phyloP scores from a whole-genome alignment of 768 basidiomycete genomes.

The Collybiopsis confluens region DNA sequence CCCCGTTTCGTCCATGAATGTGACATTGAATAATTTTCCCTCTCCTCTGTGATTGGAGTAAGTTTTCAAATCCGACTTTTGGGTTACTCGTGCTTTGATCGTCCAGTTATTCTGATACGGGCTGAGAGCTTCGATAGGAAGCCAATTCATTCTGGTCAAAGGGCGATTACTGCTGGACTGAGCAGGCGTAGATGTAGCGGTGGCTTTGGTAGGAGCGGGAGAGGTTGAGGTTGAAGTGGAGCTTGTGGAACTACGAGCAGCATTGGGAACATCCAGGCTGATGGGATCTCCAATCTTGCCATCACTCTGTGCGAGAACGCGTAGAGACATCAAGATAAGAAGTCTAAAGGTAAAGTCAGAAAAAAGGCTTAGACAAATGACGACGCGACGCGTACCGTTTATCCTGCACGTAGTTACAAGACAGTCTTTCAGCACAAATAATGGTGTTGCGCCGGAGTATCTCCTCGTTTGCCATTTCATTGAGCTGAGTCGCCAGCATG shows the following conservation, averaged over 20 bases:
- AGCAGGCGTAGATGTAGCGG: constrained; percentile 19
- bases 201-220: constrained; percentile 23
- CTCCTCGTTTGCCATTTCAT: constrained; percentile 63
- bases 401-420: constrained; percentile 79
- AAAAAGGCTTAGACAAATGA: neutral
- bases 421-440: constrained; percentile 67
- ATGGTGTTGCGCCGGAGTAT: constrained; percentile 63
- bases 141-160: constrained; percentile 13
- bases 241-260: neutral
- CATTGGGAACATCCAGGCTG: constrained; percentile 28
- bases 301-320: constrained; percentile 44
- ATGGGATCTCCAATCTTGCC: constrained; percentile 74
- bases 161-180: constrained; percentile 14
- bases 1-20: constrained; percentile 91
- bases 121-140: constrained; percentile 91
- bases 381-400: constrained; percentile 57
- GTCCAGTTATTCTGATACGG: constrained; percentile 99
- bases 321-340: constrained; percentile 72
- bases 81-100: constrained; percentile 89
- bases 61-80: constrained; percentile 84
- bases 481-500: constrained; percentile 93
- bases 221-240: constrained; percentile 16
- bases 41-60: constrained; percentile 90
- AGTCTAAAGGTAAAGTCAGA: constrained; percentile 48
- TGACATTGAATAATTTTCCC: constrained; percentile 91